Percentiles rank a stretch among this genome's conserved stretches.
Conservation (phyloP, 164 flowering plant genomes). For the Cinnamomum micranthum region DNA sequence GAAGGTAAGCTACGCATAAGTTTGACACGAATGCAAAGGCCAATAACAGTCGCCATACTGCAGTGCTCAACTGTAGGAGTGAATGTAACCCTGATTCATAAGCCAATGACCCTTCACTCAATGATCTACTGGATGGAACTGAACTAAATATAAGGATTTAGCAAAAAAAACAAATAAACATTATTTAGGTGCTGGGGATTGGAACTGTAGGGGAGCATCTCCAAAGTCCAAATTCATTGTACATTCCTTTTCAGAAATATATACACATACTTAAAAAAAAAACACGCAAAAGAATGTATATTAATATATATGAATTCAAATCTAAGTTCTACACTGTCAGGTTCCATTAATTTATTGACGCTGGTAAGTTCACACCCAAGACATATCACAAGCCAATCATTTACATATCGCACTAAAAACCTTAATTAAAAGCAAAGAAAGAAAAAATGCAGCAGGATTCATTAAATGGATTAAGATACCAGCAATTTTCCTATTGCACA, state of each 20-base stretch:
- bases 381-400: not conserved
- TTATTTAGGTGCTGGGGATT: too few relatives aligned
- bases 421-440: too few relatives aligned
- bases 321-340: not conserved
- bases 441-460: too few relatives aligned
- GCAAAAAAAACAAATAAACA: not conserved
- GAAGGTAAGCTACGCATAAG: constrained; percentile 77
- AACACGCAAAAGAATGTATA: too few relatives aligned
- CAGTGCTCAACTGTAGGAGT: constrained; percentile 92
- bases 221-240: too few relatives aligned
- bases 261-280: too few relatives aligned
- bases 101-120: not conserved
- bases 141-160: not conserved
- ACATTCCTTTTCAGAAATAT: too few relatives aligned
- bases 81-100: constrained; percentile 64
- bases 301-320: not conserved
- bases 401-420: not conserved
- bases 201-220: too few relatives aligned
- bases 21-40: constrained; percentile 76
- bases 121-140: not conserved
- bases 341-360: too few relatives aligned
- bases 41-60: constrained; percentile 82
- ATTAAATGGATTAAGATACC: too few relatives aligned
- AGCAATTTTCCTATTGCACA: too few relatives aligned
- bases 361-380: not conserved